Evolutionary conservation across 345 rosid species (phyloP).

Genomic region (Excoecaria agallocha): DNA sequence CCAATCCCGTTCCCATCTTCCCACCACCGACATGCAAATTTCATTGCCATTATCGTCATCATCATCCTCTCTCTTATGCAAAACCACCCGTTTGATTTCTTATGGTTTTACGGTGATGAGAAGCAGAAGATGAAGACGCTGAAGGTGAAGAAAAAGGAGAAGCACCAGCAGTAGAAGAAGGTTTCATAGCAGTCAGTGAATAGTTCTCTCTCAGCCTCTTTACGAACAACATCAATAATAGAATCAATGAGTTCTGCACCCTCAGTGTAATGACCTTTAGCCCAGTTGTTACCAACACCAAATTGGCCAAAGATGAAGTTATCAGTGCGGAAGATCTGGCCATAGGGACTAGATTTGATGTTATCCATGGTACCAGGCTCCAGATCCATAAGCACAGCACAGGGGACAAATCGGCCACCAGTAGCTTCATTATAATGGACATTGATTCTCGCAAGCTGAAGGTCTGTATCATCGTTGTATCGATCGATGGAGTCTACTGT

Average conservation of each 20-base stretch:
- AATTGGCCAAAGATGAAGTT: constrained; percentile 31
- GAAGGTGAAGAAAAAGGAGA: too few species aligned
- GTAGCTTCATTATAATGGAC: constrained; percentile 31
- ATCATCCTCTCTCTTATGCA: too few species aligned
- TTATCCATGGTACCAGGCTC: constrained; percentile 34
- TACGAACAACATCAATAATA: too few species aligned
- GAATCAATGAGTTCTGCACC: constrained; percentile 33
- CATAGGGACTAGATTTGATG: constrained; percentile 25
- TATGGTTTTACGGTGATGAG: too few species aligned
- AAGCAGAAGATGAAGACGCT: too few species aligned
- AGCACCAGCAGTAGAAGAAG: too few species aligned
- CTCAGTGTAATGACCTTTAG: constrained; percentile 32
- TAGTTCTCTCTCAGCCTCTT: too few species aligned
- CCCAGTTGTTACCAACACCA: constrained; percentile 33
- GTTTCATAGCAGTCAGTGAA: too few species aligned
- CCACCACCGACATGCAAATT: too few species aligned
- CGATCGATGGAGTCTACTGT: constrained; percentile 26
- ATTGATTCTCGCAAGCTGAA: constrained; percentile 28
- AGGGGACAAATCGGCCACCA: constrained; percentile 29
- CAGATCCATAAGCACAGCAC: constrained; percentile 34
- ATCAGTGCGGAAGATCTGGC: constrained; percentile 29
- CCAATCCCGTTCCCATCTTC: too few species aligned
- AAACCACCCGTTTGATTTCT: too few species aligned
- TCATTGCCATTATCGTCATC: too few species aligned
- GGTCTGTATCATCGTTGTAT: constrained; percentile 22